These are phyloP conservation scores for Spergularia bocconei DNA, from an alignment of 148 eudicot species.

Conservation along the genomic window DNA sequence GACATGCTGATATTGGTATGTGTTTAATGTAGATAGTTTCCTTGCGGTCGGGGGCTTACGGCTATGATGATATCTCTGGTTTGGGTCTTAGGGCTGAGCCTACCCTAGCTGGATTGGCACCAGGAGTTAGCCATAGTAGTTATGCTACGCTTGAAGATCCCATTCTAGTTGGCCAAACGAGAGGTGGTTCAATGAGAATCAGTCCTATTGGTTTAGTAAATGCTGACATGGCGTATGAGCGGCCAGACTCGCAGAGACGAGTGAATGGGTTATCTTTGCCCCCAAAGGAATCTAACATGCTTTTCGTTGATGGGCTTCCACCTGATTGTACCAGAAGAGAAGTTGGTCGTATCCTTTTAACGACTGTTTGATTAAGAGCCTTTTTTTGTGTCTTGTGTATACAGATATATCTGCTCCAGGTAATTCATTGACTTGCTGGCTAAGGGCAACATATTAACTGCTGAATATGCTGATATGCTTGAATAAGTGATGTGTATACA, in stretches of 20 bases:
- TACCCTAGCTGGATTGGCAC: constrained; percentile 34
- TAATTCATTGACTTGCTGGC: not conserved
- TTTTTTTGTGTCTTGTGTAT: not conserved
- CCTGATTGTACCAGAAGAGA: constrained; percentile 88
- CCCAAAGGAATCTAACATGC: constrained; percentile 61
- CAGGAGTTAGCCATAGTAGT: constrained; percentile 42
- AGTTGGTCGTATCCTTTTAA: constrained; percentile 94
- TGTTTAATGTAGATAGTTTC: constrained; percentile 36
- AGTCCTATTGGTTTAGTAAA: constrained; percentile 33
- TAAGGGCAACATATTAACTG: not conserved
- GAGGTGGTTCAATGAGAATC: constrained; percentile 37
- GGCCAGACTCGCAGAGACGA: constrained; percentile 51
- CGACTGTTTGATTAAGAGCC: not conserved
- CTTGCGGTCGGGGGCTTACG: constrained; percentile 47
- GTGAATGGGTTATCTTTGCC: constrained; percentile 44
- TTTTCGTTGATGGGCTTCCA: constrained; percentile 94
- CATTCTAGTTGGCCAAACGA: constrained; percentile 35
- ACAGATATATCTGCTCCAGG: not conserved
- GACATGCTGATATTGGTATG: constrained; percentile 2
- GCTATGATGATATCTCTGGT: constrained; percentile 42
- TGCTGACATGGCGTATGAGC: constrained; percentile 52
- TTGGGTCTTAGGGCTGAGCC: constrained; percentile 44
- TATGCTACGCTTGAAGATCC: constrained; percentile 49
- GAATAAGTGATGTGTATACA: not conserved
- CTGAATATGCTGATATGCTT: not conserved